These are phyloP conservation scores for Madurella mycetomatis DNA, from an alignment of 2,329 filamentous ascomycete genomes.

Conservation along the genomic window DNA sequence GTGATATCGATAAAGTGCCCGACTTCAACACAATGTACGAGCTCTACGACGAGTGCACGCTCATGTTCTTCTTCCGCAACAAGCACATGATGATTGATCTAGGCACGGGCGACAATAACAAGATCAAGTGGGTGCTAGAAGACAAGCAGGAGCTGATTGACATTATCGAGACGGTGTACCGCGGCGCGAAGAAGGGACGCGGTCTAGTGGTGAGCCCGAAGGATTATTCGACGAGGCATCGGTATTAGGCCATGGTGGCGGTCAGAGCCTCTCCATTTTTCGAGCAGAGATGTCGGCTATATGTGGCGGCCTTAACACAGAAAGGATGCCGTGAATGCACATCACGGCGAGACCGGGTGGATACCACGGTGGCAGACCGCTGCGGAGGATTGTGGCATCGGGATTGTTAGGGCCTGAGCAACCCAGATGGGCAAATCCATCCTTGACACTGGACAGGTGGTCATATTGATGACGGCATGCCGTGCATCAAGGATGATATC, in stretches of 20 bases:
- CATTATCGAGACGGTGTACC: constrained; percentile 96
- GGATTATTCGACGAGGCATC: constrained; percentile 65
- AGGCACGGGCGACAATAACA: constrained; percentile 98
- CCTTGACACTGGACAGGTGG: neutral
- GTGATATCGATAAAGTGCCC: constrained; percentile 37
- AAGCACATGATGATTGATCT: constrained; percentile 99
- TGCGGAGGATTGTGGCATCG: too few species aligned
- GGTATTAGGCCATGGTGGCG: constrained; percentile 45
- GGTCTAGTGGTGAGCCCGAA: constrained; percentile 97
- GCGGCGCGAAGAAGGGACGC: constrained; percentile 95
- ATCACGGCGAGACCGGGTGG: too few species aligned
- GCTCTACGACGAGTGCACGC: constrained; percentile 69
- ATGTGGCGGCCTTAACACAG: neutral
- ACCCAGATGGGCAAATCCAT: too few species aligned
- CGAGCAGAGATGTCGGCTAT: neutral
- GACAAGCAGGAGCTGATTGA: constrained; percentile 99
- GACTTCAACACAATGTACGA: constrained; percentile 71
- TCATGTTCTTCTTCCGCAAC: constrained; percentile 98
- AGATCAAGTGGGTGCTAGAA: constrained; percentile 92
- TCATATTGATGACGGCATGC: neutral
- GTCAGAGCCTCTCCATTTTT: neutral
- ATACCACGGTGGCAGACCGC: too few species aligned
- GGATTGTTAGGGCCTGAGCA: too few species aligned
- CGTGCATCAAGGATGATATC: neutral
- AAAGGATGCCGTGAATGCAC: neutral